Conservation (phyloP, 768 basidiomycete genomes). For the Lentinula edodes region DNA sequence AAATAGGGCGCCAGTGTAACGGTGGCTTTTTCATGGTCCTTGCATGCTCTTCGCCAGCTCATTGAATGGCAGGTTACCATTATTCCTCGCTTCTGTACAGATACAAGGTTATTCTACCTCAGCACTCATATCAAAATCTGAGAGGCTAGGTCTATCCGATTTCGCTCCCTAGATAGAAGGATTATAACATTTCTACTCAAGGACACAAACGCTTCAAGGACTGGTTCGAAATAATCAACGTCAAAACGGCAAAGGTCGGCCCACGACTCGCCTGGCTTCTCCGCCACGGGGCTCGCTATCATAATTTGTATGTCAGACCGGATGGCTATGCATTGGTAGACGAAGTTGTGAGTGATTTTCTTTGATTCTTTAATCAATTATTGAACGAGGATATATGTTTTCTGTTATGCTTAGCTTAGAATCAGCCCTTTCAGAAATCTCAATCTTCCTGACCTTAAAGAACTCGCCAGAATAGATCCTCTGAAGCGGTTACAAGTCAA, state of each 20-base stretch:
- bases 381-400: not conserved
- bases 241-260: not conserved
- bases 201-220: slow-evolving; percentile 1
- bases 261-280: not conserved
- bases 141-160: not conserved
- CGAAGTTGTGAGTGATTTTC: not conserved
- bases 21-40: not conserved
- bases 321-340: not conserved
- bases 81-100: not conserved
- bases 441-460: not conserved
- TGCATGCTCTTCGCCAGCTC: slow-evolving; percentile 1
- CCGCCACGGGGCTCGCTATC: not conserved
- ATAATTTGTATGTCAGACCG: not conserved
- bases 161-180: too few relatives aligned
- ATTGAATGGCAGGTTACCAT: not conserved
- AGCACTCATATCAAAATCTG: not conserved
- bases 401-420: not conserved
- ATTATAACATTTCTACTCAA: not conserved
- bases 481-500: not conserved
- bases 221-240: not conserved
- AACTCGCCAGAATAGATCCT: not conserved
- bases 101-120: not conserved
- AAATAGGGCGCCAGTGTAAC: too few relatives aligned
- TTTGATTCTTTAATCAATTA: not conserved
- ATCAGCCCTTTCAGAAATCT: not conserved